phyloP scores from a whole-genome alignment of 768 basidiomycete species.

The Amanita inopinata region DNA sequence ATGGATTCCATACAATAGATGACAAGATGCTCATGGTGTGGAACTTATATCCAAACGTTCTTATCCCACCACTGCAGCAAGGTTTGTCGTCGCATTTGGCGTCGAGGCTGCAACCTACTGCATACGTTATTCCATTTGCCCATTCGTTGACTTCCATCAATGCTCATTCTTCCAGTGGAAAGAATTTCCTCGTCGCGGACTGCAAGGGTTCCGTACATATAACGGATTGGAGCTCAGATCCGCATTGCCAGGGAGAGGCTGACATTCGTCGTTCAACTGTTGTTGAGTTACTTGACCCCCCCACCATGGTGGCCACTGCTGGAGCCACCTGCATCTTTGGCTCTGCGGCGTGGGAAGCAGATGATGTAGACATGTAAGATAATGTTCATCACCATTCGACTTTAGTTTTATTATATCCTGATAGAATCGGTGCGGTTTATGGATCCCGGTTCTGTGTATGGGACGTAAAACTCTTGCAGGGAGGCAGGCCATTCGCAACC shows the following conservation, averaged over 20 bases:
- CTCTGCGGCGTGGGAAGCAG: constrained; percentile 60
- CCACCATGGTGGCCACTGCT: constrained; percentile 43
- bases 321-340: constrained; percentile 37
- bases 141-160: constrained; percentile 62
- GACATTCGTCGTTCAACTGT: constrained; percentile 55
- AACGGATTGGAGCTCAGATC: constrained; percentile 78
- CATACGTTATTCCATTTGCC: constrained; percentile 65
- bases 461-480: constrained; percentile 63
- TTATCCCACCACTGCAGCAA: constrained; percentile 17
- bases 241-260: constrained; percentile 39
- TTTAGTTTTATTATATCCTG: neutral
- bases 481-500: constrained; percentile 60
- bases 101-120: constrained; percentile 59
- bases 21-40: constrained; percentile 83
- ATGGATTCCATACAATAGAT: constrained; percentile 30
- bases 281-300: constrained; percentile 66
- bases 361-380: constrained; percentile 62
- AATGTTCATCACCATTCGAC: neutral
- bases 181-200: constrained; percentile 75
- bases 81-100: constrained; percentile 22
- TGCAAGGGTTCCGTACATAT: constrained; percentile 63
- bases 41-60: constrained; percentile 59
- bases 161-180: constrained; percentile 64
- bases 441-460: constrained; percentile 67
- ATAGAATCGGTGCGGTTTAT: constrained; percentile 66